Percentiles rank a stretch among this genome's conserved stretches.
Evolutionary conservation across 305 asterid species (phyloP).

Genomic region (Withania somnifera): DNA sequence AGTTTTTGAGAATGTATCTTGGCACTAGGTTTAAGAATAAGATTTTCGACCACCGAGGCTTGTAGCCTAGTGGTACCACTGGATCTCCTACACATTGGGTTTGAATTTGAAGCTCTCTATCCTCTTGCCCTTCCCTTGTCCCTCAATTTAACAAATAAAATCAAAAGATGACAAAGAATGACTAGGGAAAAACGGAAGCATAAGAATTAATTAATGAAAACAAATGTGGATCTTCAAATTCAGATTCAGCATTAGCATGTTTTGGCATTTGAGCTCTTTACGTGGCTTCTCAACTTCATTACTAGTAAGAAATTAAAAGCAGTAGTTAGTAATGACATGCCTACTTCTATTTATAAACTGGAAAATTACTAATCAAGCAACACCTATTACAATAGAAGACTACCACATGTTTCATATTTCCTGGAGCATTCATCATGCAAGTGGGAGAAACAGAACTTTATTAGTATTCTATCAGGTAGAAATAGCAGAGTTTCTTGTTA

Average conservation of each 20-base stretch:
- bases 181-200: not conserved
- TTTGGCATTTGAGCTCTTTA: not conserved
- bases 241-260: not conserved
- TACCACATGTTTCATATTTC: not conserved
- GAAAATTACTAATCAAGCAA: not conserved
- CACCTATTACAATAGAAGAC: not conserved
- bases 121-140: not conserved
- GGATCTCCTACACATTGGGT: not conserved
- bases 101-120: not conserved
- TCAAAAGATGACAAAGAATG: not conserved
- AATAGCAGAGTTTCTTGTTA: not conserved
- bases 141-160: not conserved
- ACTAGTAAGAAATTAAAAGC: not conserved
- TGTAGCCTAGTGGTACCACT: not conserved
- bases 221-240: not conserved
- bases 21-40: not conserved
- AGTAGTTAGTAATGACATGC: not conserved
- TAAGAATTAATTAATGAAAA: not conserved
- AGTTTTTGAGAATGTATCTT: not conserved
- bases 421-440: not conserved
- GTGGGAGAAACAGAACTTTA: constrained; percentile 3
- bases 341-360: not conserved
- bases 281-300: not conserved
- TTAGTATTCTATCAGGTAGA: not conserved
- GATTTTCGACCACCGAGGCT: not conserved